Percentiles rank a stretch among this genome's conserved stretches.
phyloP scores from a whole-genome alignment of 2,329 filamentous ascomycete genomes.

The Colletotrichum sp. region DNA sequence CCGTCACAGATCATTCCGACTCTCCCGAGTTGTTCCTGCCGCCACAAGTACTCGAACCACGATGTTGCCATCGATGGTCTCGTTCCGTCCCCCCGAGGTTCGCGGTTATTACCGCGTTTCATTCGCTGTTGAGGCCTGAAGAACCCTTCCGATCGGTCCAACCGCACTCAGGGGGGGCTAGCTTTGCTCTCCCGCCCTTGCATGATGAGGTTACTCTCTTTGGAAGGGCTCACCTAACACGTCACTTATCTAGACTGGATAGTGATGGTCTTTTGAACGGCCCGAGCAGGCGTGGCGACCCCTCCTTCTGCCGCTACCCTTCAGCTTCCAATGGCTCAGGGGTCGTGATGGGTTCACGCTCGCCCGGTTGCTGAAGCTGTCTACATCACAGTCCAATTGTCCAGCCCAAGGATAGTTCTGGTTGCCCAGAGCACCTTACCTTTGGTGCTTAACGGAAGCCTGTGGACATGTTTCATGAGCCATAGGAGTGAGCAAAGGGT shows the following conservation, averaged over 20 bases:
- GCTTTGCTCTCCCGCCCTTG: conserved; percentile 4
- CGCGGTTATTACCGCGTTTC: not conserved
- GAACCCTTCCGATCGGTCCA: not conserved
- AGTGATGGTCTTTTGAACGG: not conserved
- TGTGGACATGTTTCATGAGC: not conserved
- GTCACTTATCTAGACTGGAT: not conserved
- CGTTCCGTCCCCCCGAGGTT: not conserved
- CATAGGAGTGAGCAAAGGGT: not conserved
- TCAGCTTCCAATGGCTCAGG: not conserved
- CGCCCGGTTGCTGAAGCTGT: not conserved
- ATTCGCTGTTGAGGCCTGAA: not conserved
- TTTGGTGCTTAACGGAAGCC: not conserved
- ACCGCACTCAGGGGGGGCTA: not conserved
- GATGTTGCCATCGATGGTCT: not conserved
- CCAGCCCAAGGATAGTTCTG: not conserved
- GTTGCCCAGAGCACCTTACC: not conserved
- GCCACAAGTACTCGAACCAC: not conserved
- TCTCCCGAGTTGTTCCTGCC: not conserved
- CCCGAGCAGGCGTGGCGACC: not conserved
- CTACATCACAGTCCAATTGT: not conserved
- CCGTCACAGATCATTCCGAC: not conserved
- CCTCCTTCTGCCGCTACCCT: not conserved
- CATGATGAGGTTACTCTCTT: not conserved
- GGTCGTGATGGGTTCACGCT: not conserved
- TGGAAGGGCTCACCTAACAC: not conserved